Base-by-base conservation (phyloP, 768 basidiomycete genomes). In the Suillus placidus region DNA sequence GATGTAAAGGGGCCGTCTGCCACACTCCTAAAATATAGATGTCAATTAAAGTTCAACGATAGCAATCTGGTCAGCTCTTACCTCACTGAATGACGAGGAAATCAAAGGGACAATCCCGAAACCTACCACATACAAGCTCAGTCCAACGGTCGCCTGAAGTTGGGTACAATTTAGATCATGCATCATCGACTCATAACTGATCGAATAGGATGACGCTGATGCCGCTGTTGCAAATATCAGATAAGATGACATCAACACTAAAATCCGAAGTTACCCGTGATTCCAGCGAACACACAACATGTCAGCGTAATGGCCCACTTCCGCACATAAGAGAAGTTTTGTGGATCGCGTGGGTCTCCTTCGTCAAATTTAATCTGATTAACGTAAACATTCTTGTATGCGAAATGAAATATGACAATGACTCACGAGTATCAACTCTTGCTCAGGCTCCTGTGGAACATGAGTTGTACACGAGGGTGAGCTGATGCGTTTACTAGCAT, bases 21-120 rank as follows among this genome's bases (percentile, higher is more conserved):
- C 88, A 66, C 88, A 84, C 68, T 90, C 90, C 74, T 92, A 23
- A n/a, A 54, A 2, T 9, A 20, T 10, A 30, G 43, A 62, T 61
- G 37, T 7, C 7, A 13, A 5, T 72, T 45, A 67, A 63, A 3
- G 9, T 1, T 26, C 10, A 35, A 51, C 35, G 5, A n/a, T 32
- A 49, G 6, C 2, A 16, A 54, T 32, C 13, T 13, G 18, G 35
- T 3, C 20, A 42, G 0, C 18, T 6, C 72, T 14, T 45, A 74
- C 88, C 70, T 90, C 88, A 71, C 87, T 88, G 73, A 89, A 84
- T 0, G 88, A 83, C 6, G 88, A 84, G 0, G 87, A 82, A 26
- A 89, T 75, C 2, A 89, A 82, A 1, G 88, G 87, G 10, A 86
- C 76, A 20, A 88, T 38, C 4, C 81, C 88, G 66, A 89, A 90